Evolutionary conservation across 2,329 filamentous ascomycete species (phyloP).

Genomic region (Xylariaceae sp.): DNA sequence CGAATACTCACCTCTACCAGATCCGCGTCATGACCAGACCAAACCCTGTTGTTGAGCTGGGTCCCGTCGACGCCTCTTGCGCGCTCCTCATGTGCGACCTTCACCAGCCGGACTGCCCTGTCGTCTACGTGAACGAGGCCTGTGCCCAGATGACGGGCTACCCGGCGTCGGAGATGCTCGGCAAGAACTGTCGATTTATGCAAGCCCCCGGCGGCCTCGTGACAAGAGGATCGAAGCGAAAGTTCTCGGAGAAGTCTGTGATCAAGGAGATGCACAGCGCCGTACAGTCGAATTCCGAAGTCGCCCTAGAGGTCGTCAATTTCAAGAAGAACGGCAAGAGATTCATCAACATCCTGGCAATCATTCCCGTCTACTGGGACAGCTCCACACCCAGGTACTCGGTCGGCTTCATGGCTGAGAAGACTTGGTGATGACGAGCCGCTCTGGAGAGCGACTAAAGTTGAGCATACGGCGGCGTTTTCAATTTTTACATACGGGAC

Average conservation of each 20-base stretch:
- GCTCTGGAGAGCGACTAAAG: too few relatives aligned
- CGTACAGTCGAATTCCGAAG: conserved; percentile 35
- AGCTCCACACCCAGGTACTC: conserved; percentile 60
- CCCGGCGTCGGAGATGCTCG: conserved; percentile 62
- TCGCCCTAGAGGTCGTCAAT: conserved; percentile 57
- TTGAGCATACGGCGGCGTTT: too few relatives aligned
- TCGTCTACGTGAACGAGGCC: conserved; percentile 76
- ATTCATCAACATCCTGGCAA: conserved; percentile 78
- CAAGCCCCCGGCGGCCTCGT: conserved; percentile 67
- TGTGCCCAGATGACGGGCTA: conserved; percentile 78
- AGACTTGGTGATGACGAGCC: conserved; percentile 22
- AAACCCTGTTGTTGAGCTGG: conserved; percentile 70
- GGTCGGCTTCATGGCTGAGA: conserved; percentile 70
- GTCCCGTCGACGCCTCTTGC: conserved; percentile 76
- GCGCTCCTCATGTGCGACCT: conserved; percentile 79
- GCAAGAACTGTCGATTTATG: conserved; percentile 77
- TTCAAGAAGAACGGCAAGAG: conserved; percentile 72
- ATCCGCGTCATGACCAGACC: conserved; percentile 60
- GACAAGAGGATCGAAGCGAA: conserved; percentile 48
- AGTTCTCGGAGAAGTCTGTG: conserved; percentile 59
- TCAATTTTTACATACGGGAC: too few relatives aligned
- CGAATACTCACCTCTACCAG: conserved; percentile 12
- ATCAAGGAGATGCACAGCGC: conserved; percentile 46
- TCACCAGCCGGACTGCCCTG: conserved; percentile 63
- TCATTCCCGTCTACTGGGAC: conserved; percentile 71